Evolutionary conservation across 257 asterid species (phyloP).

Genomic region (Nicotiana benthamiana): DNA sequence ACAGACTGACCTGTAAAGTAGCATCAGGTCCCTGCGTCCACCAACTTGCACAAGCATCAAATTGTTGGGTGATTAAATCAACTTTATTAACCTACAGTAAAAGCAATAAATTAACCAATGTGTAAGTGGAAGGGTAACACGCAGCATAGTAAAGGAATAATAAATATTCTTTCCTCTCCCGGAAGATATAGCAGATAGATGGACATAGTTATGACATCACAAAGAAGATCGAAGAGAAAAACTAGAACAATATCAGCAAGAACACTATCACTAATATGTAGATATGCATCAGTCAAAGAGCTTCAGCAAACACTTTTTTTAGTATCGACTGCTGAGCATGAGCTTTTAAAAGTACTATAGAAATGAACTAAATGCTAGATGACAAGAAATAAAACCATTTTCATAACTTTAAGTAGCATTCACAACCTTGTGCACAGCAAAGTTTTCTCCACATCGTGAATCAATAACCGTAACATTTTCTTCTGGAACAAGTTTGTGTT

Average conservation of each 20-base stretch:
- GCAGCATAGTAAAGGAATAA: neutral
- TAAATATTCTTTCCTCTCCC: neutral
- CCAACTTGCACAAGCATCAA: conserved; percentile 99
- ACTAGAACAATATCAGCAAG: neutral
- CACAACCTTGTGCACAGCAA: conserved; percentile 70
- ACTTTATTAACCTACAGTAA: conserved; percentile 32
- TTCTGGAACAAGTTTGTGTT: conserved; percentile 74
- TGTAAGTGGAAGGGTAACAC: neutral
- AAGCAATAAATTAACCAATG: conserved; percentile 19
- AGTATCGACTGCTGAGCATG: neutral
- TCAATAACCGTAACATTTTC: conserved; percentile 85
- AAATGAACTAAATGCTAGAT: conserved; percentile 4
- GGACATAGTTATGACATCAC: neutral
- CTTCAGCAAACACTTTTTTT: neutral
- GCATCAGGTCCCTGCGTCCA: conserved; percentile 99
- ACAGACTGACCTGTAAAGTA: conserved; percentile 73
- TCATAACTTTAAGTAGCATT: neutral
- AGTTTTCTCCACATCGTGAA: conserved; percentile 96
- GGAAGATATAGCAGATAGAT: neutral
- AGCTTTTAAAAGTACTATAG: neutral
- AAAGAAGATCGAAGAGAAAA: neutral
- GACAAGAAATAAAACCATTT: neutral
- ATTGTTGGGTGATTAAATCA: conserved; percentile 60
- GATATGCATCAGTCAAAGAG: neutral
- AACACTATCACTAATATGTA: neutral